These are phyloP conservation scores for Pueraria montana DNA, from an alignment of 306 rosid species.

Conservation along the genomic window DNA sequence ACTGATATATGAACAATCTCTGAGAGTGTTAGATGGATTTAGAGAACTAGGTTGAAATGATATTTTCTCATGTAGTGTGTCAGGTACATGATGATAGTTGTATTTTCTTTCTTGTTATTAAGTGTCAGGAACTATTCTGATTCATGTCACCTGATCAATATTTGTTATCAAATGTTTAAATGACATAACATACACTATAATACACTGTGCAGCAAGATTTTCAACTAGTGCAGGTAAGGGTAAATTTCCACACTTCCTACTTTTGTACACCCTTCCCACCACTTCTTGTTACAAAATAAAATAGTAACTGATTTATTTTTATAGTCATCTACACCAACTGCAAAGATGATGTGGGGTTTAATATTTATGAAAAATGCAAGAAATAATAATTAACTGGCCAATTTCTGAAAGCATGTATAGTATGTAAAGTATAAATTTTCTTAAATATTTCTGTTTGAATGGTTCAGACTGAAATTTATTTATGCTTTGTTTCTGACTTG, in stretches of 20 bases:
- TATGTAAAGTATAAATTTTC: constrained; percentile 17
- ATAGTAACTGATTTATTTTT: constrained; percentile 35
- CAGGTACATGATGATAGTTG: background rate
- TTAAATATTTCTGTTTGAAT: constrained; percentile 16
- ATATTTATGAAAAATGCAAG: constrained; percentile 18
- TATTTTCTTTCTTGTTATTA: constrained; percentile 28
- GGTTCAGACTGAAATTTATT: constrained; percentile 32
- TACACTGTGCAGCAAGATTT: background rate
- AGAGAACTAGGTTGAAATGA: constrained; percentile 38
- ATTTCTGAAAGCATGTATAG: constrained; percentile 21
- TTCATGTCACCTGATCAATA: constrained; percentile 17
- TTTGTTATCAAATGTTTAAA: constrained; percentile 18
- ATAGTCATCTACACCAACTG: background rate
- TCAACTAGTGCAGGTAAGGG: constrained; percentile 4
- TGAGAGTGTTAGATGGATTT: constrained; percentile 29
- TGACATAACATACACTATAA: background rate
- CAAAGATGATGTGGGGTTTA: constrained; percentile 26
- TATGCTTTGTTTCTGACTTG: constrained; percentile 44
- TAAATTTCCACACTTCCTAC: constrained; percentile 22
- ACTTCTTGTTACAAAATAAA: background rate
- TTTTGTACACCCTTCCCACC: constrained; percentile 31
- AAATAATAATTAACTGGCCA: constrained; percentile 10
- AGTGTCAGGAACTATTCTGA: background rate
- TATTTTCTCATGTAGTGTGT: constrained; percentile 35
- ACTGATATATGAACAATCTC: constrained; percentile 12